Conservation (phyloP, 108 stramenopile genomes). For the Thalassiosira profunda region DNA sequence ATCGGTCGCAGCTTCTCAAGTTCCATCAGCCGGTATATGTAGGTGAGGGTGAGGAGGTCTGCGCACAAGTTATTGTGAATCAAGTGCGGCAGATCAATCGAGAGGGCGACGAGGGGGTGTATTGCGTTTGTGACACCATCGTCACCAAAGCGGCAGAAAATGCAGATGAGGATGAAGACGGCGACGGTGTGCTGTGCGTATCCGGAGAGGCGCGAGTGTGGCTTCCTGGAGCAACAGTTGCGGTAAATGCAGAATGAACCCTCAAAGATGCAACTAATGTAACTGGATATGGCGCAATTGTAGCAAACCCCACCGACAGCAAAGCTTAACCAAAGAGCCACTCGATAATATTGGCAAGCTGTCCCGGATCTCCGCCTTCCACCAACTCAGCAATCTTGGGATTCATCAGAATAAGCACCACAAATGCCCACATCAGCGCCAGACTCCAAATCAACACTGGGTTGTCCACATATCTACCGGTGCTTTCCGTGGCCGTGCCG, state of each 20-base stretch:
- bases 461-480: conserved; percentile 17
- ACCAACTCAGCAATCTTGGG: conserved; percentile 17
- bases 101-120: conserved; percentile 4
- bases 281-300: not conserved
- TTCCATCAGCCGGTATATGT: conserved; percentile 64
- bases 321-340: conserved; percentile 20
- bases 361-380: conserved; percentile 21
- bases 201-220: conserved; percentile 50
- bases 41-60: conserved; percentile 55
- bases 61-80: conserved; percentile 56
- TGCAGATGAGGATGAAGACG: not conserved
- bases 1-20: conserved; percentile 67
- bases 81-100: conserved; percentile 38
- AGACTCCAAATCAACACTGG: conserved; percentile 26
- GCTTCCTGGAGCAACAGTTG: conserved; percentile 6
- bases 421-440: conserved; percentile 35
- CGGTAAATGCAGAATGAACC: not conserved
- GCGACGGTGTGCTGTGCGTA: conserved; percentile 15
- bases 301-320: not conserved
- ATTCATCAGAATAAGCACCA: conserved; percentile 10
- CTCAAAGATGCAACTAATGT: not conserved
- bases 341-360: conserved; percentile 21
- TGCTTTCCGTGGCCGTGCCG: not conserved
- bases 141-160: conserved; percentile 16
- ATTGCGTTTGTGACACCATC: conserved; percentile 65